These are phyloP conservation scores for Rhizopogon vesiculosus DNA, from an alignment of 768 basidiomycete genomes.

Conservation along the genomic window DNA sequence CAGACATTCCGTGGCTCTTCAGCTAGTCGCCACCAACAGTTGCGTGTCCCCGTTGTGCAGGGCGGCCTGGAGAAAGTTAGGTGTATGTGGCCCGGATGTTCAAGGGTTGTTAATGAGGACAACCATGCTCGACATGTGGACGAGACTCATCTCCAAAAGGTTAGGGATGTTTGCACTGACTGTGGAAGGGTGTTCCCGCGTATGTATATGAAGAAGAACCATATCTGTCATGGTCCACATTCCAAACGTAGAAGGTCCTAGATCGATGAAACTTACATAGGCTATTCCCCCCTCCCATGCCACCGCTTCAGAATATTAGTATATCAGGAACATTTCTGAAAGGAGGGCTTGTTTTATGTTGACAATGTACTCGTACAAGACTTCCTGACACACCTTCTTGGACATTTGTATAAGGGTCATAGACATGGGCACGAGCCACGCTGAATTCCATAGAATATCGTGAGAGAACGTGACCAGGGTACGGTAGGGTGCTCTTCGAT, in stretches of 20 bases:
- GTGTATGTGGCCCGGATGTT: not conserved
- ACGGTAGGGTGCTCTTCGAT: too few relatives aligned
- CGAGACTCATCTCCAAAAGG: not conserved
- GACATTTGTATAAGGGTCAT: too few relatives aligned
- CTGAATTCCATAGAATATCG: too few relatives aligned
- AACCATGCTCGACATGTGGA: not conserved
- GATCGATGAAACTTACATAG: too few relatives aligned
- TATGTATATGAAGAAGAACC: not conserved
- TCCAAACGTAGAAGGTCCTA: not conserved
- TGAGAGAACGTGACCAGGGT: too few relatives aligned
- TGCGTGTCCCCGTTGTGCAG: not conserved
- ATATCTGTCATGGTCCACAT: not conserved
- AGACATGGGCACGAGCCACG: too few relatives aligned
- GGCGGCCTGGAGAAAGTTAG: not conserved
- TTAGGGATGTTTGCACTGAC: not conserved
- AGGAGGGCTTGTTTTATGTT: too few relatives aligned
- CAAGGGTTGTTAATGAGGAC: not conserved
- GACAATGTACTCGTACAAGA: too few relatives aligned
- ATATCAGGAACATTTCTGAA: not conserved
- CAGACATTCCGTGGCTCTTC: not conserved
- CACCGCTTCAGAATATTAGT: conserved; percentile 32
- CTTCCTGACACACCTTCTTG: too few relatives aligned
- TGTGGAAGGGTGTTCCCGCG: not conserved
- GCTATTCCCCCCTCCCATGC: too few relatives aligned
- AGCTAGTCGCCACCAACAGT: not conserved